A percentile compares a stretch with the other conserved stretches of the same genome.
phyloP scores from a whole-genome alignment of 2,329 filamentous ascomycete genomes.

The Fusarium sp. region DNA sequence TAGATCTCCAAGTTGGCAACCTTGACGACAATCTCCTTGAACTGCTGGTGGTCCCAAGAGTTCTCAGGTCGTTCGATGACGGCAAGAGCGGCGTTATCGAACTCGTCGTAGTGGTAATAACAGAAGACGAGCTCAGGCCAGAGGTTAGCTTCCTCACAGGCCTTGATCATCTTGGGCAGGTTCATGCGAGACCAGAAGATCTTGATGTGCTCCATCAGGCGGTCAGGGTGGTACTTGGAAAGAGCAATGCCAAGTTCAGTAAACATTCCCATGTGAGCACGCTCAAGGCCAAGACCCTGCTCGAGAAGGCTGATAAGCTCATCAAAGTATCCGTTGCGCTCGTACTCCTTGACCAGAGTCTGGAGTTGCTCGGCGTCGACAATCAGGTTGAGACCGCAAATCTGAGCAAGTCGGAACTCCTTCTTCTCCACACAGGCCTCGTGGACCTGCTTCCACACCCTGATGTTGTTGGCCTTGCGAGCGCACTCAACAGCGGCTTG shows the following conservation, averaged over 20 bases:
- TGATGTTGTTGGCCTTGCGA: conserved; percentile 98
- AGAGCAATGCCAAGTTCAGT: conserved; percentile 92
- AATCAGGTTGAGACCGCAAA: conserved; percentile 97
- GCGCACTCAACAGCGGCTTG: conserved; percentile 98
- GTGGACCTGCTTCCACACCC: conserved; percentile 99
- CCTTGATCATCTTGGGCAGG: conserved; percentile 94
- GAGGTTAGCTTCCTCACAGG: conserved; percentile 92
- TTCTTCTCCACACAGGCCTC: conserved; percentile 96
- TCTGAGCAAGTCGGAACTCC: conserved; percentile 98
- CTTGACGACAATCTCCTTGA: conserved; percentile 99
- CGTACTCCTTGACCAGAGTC: conserved; percentile 95
- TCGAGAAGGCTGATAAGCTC: conserved; percentile 95
- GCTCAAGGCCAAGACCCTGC: conserved; percentile 92
- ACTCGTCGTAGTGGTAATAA: conserved; percentile 98
- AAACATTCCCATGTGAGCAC: conserved; percentile 97
- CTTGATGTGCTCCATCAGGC: conserved; percentile 98
- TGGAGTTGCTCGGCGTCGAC: conserved; percentile 96
- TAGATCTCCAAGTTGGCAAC: conserved; percentile 99
- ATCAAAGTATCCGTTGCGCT: conserved; percentile 97
- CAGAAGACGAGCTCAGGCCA: conserved; percentile 99
- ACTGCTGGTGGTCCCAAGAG: conserved; percentile 99
- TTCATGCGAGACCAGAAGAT: conserved; percentile 99
- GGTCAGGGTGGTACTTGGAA: conserved; percentile 93
- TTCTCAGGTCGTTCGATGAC: conserved; percentile 98
- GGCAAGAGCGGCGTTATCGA: conserved; percentile 94